Conservation (phyloP, 2,329 filamentous ascomycete species). For the Alternaria sp. region DNA sequence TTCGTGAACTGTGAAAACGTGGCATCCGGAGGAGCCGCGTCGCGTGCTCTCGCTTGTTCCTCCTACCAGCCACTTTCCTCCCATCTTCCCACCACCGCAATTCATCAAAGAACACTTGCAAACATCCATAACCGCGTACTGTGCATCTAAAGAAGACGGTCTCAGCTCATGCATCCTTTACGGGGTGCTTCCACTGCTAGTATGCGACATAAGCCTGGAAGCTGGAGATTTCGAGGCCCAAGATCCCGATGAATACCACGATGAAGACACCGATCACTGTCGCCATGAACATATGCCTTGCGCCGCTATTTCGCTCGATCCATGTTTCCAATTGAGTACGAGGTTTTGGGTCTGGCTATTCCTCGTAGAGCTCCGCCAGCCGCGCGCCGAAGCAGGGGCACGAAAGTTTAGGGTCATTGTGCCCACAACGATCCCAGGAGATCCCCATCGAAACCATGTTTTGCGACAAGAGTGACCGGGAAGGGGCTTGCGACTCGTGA, state of each 20-base stretch:
- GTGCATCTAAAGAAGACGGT: background rate
- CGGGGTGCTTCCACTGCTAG: slow-evolving; percentile 47
- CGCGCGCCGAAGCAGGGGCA: slow-evolving; percentile 40
- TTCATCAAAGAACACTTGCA: background rate
- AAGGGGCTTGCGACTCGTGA: slow-evolving; percentile 15
- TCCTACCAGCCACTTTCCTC: background rate
- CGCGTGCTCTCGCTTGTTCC: slow-evolving; percentile 3
- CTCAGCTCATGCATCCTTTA: slow-evolving; percentile 7
- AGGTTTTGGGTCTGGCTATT: slow-evolving; percentile 33
- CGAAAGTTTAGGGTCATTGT: slow-evolving; percentile 28
- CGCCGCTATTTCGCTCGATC: slow-evolving; percentile 38
- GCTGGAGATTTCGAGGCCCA: slow-evolving; percentile 34
- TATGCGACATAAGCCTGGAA: slow-evolving; percentile 47
- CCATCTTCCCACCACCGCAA: background rate
- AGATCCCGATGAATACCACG: slow-evolving; percentile 38
- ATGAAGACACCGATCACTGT: slow-evolving; percentile 44
- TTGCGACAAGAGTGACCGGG: slow-evolving; percentile 21
- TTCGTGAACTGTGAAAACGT: background rate
- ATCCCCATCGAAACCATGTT: slow-evolving; percentile 14
- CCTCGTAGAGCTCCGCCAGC: slow-evolving; percentile 34
- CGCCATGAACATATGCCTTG: slow-evolving; percentile 46
- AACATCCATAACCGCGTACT: background rate
- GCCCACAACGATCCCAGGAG: slow-evolving; percentile 13
- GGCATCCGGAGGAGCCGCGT: background rate
- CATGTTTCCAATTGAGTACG: slow-evolving; percentile 33